phyloP scores from a whole-genome alignment of 768 basidiomycete species.

The Suillus variegatus region DNA sequence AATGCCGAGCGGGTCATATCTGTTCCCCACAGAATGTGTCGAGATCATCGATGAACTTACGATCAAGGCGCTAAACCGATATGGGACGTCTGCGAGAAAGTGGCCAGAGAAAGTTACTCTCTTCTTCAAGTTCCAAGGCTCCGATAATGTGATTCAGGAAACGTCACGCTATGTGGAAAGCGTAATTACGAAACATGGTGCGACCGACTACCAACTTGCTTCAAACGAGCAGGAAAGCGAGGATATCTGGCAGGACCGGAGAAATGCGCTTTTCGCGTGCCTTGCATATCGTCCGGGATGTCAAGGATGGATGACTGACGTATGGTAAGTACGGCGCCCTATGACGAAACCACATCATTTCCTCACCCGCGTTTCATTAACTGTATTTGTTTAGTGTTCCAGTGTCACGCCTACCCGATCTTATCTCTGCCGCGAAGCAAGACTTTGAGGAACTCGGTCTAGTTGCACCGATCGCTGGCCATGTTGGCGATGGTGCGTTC shows the following conservation, averaged over 20 bases:
- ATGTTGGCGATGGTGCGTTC: constrained; percentile 41
- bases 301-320: constrained; percentile 43
- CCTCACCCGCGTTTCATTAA: background rate
- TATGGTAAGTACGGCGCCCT: constrained; percentile 25
- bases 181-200: constrained; percentile 38
- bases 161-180: constrained; percentile 33
- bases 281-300: constrained; percentile 34
- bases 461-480: constrained; percentile 44
- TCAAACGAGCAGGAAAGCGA: constrained; percentile 39
- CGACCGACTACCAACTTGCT: constrained; percentile 38
- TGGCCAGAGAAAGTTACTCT: constrained; percentile 38
- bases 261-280: constrained; percentile 25
- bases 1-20: background rate
- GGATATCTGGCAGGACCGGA: constrained; percentile 39
- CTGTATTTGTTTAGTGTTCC: constrained; percentile 27
- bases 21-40: constrained; percentile 38
- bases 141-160: constrained; percentile 32
- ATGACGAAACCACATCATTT: background rate
- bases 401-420: constrained; percentile 33
- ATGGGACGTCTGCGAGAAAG: constrained; percentile 25
- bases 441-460: constrained; percentile 46
- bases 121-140: constrained; percentile 48
- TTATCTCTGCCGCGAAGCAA: constrained; percentile 43
- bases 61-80: constrained; percentile 28
- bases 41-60: constrained; percentile 44